Evolutionary conservation across 345 rosid species (phyloP), one percentile per base, ranked within the genome.

Genomic region (Clausena lansium): DNA sequence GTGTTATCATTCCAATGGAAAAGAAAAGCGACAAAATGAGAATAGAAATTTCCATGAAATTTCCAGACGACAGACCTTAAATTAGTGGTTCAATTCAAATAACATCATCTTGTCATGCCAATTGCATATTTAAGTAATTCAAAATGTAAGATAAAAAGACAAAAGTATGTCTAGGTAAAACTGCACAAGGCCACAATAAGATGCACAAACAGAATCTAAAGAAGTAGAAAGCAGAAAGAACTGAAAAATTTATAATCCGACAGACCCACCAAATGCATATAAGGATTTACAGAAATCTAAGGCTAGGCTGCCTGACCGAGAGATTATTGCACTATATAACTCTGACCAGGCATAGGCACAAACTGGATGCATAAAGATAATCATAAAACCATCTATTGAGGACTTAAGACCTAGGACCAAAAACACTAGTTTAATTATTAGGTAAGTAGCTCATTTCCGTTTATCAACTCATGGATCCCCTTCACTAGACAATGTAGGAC

Each of bases 21-120:
- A 47, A 52, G 19, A 65, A 60, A 20, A 74, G n/a, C 38, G 38
- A 7, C 41, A 22, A 27, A 17, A 69, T 52, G 67, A 62, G 79
- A 75, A 36, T 2, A 17, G 58, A 22, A 4, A 2, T 9, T 35
- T 39, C 70, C 35, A 10, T 5, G 30, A 24, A 61, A 14, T 9
- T 35, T 39, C 13, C 33, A 32, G 64, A 57, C 39, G 71, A 10
- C 57, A 47, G 77, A 94, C 98, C 97, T 86, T 88, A 81, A 91
- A 91, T 75, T 93, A 92, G 72, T 88, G 96, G 70, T 92, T 65
- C 30, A 91, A 97, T 87, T 92, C 96, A 64, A 90, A 91, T 70
- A 94, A 77, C 88, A 94, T 86, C 66, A 92, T 94, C 83, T 88
- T 91, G 81, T 94, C 98, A 83, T 92, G 97, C 87, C 93, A 94